Conservation (phyloP, 2,329 filamentous ascomycete species). For the Cercospora nicotianae region DNA sequence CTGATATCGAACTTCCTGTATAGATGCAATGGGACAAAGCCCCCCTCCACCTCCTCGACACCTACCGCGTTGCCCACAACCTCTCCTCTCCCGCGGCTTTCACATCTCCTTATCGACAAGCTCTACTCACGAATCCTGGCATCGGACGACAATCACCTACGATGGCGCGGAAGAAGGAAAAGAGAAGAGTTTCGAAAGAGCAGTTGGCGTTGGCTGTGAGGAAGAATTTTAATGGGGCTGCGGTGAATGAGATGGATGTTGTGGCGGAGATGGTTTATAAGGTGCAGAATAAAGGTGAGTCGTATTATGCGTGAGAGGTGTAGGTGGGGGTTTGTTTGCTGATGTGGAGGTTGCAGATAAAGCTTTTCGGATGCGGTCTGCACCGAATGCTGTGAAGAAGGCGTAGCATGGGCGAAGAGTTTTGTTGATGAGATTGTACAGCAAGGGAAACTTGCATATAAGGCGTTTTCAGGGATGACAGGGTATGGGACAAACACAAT, state of each 20-base stretch:
- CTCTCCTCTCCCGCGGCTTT: slow-evolving; percentile 71
- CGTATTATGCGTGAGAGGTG: background rate
- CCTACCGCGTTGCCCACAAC: slow-evolving; percentile 72
- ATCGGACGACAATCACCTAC: slow-evolving; percentile 74
- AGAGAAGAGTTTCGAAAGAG: slow-evolving; percentile 68
- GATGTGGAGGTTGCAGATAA: slow-evolving; percentile 41
- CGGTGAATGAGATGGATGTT: slow-evolving; percentile 77
- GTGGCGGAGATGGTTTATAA: slow-evolving; percentile 78
- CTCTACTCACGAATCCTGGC: slow-evolving; percentile 50
- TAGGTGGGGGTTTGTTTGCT: background rate
- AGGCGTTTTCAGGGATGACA: background rate
- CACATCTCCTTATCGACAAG: slow-evolving; percentile 51
- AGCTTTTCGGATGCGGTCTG: slow-evolving; percentile 49
- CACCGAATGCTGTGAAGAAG: slow-evolving; percentile 36
- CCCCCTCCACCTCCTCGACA: slow-evolving; percentile 66
- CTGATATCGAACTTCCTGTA: no score
- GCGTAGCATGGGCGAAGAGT: background rate
- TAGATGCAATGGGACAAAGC: slow-evolving; percentile 67
- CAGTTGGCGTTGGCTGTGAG: slow-evolving; percentile 70
- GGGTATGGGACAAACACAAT: background rate
- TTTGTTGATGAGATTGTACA: background rate
- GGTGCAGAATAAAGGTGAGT: slow-evolving; percentile 59
- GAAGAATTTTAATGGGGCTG: slow-evolving; percentile 80
- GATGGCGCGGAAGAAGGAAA: slow-evolving; percentile 66
- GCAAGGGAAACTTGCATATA: background rate